A percentile compares a stretch with the other conserved stretches of the same genome.
These are phyloP conservation scores for Kazachstania africana DNA, from an alignment of 805 yeast species.

Conservation along the genomic window DNA sequence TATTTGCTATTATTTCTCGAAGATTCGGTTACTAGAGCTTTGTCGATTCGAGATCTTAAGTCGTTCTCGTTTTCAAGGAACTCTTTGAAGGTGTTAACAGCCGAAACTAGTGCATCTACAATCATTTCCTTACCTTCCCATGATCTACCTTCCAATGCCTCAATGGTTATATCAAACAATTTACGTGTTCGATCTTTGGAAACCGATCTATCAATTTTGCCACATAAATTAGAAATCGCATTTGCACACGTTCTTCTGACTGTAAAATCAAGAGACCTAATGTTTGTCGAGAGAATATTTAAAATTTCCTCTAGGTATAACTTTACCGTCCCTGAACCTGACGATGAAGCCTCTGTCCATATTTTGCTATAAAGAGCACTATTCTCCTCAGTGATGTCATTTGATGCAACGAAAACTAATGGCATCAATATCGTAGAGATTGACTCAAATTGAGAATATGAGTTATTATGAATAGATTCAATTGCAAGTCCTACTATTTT, in stretches of 20 bases:
- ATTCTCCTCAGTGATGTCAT: constrained; percentile 43
- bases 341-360: constrained; percentile 73
- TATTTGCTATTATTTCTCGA: constrained; percentile 56
- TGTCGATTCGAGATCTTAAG: constrained; percentile 29
- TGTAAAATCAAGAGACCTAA: constrained; percentile 47
- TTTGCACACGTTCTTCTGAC: constrained; percentile 62
- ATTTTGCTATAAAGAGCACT: constrained; percentile 41
- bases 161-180: constrained; percentile 43
- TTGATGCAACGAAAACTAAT: constrained; percentile 63
- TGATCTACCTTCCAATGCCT: constrained; percentile 62
- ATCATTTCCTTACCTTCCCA: constrained; percentile 83
- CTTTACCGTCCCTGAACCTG: constrained; percentile 58
- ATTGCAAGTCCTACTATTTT: constrained; percentile 48
- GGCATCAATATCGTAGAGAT: constrained; percentile 63
- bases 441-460: constrained; percentile 53
- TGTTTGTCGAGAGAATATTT: constrained; percentile 34
- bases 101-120: constrained; percentile 53
- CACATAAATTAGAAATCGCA: constrained; percentile 49
- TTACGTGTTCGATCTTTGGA: constrained; percentile 21
- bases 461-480: constrained; percentile 54
- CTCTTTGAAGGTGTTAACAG: constrained; percentile 36
- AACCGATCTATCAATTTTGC: constrained; percentile 29
- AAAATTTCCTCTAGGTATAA: constrained; percentile 63
- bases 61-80: constrained; percentile 24
- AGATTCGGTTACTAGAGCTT: constrained; percentile 46